A percentile compares a stretch with the other conserved stretches of the same genome.
These are phyloP conservation scores for Acanthamoeba healyi DNA, from an alignment of 208 protist species.

Conservation along the genomic window DNA sequence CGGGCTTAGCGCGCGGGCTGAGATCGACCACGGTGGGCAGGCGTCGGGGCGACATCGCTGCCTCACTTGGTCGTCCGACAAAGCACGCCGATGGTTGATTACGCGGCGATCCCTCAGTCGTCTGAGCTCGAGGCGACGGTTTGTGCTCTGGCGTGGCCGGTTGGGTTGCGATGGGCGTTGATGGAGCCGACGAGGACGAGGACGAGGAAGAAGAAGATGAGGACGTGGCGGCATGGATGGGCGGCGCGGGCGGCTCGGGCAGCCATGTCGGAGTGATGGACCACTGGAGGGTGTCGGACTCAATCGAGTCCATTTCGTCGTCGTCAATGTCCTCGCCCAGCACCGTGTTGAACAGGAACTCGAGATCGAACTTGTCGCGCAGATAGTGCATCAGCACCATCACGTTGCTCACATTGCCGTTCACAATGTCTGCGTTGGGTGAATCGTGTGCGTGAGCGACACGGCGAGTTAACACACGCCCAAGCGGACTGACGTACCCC, in stretches of 20 bases:
- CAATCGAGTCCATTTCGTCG: constrained; percentile 6
- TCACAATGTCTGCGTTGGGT: constrained; percentile 18
- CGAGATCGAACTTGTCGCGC: constrained; percentile 66
- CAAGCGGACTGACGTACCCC: background rate
- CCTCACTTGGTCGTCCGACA: background rate
- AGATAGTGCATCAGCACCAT: constrained; percentile 37
- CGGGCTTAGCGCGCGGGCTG: background rate
- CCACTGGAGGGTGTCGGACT: constrained; percentile 14
- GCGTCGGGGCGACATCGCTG: background rate
- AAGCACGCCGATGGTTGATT: background rate
- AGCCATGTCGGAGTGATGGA: background rate
- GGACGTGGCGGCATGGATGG: background rate
- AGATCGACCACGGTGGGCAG: background rate
- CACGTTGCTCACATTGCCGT: background rate
- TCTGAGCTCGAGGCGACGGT: background rate
- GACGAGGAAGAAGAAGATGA: background rate
- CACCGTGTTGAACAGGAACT: constrained; percentile 65
- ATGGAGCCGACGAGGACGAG: background rate
- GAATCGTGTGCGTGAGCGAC: background rate
- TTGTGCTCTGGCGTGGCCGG: background rate
- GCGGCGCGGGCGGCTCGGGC: constrained; percentile 2
- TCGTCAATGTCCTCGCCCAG: constrained; percentile 32
- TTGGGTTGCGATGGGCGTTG: background rate
- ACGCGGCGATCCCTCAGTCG: too few relatives aligned
- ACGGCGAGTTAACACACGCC: background rate